Evolutionary conservation across 2,329 filamentous ascomycete genomes (phyloP).

Genomic region (Trichoderma gracile): DNA sequence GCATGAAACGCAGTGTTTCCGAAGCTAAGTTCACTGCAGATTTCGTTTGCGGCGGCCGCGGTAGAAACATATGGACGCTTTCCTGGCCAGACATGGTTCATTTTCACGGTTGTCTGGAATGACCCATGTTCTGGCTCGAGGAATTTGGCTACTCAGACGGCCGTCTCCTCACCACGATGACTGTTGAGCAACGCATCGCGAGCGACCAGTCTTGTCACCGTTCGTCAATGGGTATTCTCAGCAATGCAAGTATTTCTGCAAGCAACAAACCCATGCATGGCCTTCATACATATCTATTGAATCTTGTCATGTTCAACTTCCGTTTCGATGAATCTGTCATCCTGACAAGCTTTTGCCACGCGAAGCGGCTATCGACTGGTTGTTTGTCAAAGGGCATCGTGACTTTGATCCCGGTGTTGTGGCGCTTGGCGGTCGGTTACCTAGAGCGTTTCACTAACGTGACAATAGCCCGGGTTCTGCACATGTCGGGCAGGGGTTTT

Average conservation of each 20-base stretch:
- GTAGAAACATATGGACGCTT: not conserved
- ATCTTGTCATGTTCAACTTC: not conserved
- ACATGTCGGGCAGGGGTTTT: not conserved
- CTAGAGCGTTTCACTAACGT: constrained; percentile 20
- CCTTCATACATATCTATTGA: not conserved
- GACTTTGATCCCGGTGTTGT: not conserved
- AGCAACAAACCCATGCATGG: not conserved
- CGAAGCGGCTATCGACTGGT: not conserved
- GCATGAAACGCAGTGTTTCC: constrained; percentile 24
- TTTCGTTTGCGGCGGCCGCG: not conserved
- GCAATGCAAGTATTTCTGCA: not conserved
- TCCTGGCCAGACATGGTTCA: not conserved
- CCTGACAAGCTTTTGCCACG: not conserved
- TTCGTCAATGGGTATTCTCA: not conserved
- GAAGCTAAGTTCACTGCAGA: constrained; percentile 13
- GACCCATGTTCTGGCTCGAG: not conserved
- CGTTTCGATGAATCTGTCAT: not conserved
- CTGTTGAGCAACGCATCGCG: not conserved
- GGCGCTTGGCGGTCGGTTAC: constrained; percentile 14
- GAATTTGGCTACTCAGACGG: not conserved
- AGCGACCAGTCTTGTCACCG: not conserved
- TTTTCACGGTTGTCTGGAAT: not conserved
- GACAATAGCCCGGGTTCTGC: constrained; percentile 10
- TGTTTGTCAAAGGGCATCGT: constrained; percentile 1
- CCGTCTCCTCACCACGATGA: not conserved